Base-by-base conservation (phyloP, 371 early-diverging fungal genomes). In the Rhizopus arrhizus region DNA sequence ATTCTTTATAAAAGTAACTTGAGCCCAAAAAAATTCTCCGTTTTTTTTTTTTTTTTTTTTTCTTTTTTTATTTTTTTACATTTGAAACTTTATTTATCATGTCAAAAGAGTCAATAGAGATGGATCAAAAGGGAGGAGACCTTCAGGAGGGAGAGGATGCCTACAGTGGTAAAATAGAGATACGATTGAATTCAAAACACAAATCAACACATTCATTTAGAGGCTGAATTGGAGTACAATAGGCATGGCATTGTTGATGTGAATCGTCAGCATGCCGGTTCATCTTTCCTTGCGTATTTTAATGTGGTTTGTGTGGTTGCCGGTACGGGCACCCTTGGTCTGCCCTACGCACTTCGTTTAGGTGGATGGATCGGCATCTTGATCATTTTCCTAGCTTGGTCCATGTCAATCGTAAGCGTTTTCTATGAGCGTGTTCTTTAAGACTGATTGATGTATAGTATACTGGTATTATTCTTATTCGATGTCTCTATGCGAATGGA, bases 331-430 rank as follows among this genome's bases (percentile, higher is more conserved):
- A 85, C 91, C 28, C 81, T 93, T 13, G 92, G 91, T 59, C 74
- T 94, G 8, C 91, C 93, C 10, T 88, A 83, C 54, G 89, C 91
- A 5, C 74, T 93, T 35, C 80, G 78, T 28, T 84, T 53, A 80
- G 89, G 89, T 47, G 94, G 94, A 7, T 94, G 95, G 95, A 66
- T 88, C n/a, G 91, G 89, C 41, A 58, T 92, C 3, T 33, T 85
- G 12, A 81, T 94, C 62, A 72, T 95, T 12, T 69, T 87, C 8
- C 73, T 94, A 31, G 81, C 91, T 4, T 91, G 90, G 56, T 65
- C 82, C 10, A 89, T 92, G 68, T 87, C 92, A 32, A 73, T 88
- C 11, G 36, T 36, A 36, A 36, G 22, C n/a, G 6, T 8, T 45
- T 45, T 22, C 13, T 45, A 12, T 4, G 11, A 6, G 9, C 0